phyloP scores from a whole-genome alignment of 192 early-diverging fungal genomes.

The Backusella tarrabulga region DNA sequence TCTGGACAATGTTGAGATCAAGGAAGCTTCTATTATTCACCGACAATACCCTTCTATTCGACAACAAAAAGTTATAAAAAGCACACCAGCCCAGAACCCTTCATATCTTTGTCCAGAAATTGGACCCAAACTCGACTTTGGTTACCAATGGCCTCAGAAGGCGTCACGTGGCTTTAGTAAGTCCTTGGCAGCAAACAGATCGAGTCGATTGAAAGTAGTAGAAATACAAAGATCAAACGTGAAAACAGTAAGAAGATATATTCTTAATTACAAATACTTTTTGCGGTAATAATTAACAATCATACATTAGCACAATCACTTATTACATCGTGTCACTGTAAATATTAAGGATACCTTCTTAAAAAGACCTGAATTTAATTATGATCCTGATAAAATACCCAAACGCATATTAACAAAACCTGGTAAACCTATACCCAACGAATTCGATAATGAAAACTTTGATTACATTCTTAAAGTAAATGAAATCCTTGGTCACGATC shows the following conservation, averaged over 20 bases:
- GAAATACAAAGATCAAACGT: background rate
- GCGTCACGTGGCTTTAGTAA: background rate
- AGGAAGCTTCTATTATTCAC: constrained; percentile 16
- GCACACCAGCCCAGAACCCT: background rate
- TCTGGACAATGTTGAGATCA: constrained; percentile 8
- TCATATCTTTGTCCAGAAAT: background rate
- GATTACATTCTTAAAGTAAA: constrained; percentile 98
- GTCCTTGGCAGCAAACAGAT: background rate
- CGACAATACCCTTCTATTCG: background rate
- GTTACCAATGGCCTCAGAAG: constrained; percentile 14
- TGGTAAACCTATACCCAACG: constrained; percentile 84
- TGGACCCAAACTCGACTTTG: constrained; percentile 8
- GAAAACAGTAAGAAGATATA: background rate
- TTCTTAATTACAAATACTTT: background rate
- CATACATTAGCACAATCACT: background rate
- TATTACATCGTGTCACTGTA: background rate
- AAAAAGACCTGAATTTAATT: constrained; percentile 57
- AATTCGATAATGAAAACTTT: constrained; percentile 92
- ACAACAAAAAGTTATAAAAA: background rate
- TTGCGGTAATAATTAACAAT: background rate
- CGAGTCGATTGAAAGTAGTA: background rate
- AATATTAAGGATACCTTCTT: constrained; percentile 10
- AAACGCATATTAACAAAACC: constrained; percentile 94
- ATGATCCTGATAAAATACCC: constrained; percentile 77
- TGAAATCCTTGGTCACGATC: constrained; percentile 91